These are phyloP conservation scores for Xylaria bambusicola DNA, from an alignment of 495 filamentous ascomycete species.

Conservation along the genomic window DNA sequence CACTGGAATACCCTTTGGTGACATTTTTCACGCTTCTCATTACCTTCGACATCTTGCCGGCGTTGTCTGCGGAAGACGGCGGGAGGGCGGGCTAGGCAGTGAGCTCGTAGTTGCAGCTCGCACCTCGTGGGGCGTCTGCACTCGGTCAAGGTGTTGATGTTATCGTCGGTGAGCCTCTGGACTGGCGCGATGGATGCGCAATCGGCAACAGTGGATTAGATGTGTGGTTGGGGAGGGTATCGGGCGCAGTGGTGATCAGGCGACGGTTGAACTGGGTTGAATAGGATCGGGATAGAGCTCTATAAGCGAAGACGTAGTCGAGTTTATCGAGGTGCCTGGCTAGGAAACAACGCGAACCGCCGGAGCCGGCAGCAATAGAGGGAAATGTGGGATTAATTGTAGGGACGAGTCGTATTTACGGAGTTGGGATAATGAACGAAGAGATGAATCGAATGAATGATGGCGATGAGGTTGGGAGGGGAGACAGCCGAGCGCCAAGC, in stretches of 20 bases:
- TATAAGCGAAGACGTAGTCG: background rate
- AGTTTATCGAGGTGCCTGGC: background rate
- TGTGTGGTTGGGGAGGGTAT: conserved; percentile 8
- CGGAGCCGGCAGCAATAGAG: background rate
- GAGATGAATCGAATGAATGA: conserved; percentile 7
- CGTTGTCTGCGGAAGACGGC: conserved; percentile 19
- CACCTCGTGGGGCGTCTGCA: conserved; percentile 6
- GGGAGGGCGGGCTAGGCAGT: conserved; percentile 3
- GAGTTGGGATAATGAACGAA: conserved; percentile 4
- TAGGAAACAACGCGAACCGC: background rate
- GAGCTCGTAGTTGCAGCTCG: background rate
- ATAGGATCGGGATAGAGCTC: background rate
- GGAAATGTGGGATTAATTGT: background rate
- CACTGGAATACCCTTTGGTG: conserved; percentile 96
- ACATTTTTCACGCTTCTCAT: conserved; percentile 99
- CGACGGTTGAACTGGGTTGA: conserved; percentile 5
- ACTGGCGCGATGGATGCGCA: conserved; percentile 19
- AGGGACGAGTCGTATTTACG: background rate
- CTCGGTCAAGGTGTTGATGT: background rate
- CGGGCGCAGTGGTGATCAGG: conserved; percentile 13
- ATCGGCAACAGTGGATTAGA: background rate
- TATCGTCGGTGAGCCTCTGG: background rate
- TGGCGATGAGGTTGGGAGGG: conserved; percentile 21
- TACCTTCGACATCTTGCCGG: conserved; percentile 84
- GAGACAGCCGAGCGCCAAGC: conserved; percentile 20